Evolutionary conservation across 2,329 filamentous ascomycete genomes (phyloP), one percentile per base, ranked within the genome.

Genomic region (Fusarium foetens): DNA sequence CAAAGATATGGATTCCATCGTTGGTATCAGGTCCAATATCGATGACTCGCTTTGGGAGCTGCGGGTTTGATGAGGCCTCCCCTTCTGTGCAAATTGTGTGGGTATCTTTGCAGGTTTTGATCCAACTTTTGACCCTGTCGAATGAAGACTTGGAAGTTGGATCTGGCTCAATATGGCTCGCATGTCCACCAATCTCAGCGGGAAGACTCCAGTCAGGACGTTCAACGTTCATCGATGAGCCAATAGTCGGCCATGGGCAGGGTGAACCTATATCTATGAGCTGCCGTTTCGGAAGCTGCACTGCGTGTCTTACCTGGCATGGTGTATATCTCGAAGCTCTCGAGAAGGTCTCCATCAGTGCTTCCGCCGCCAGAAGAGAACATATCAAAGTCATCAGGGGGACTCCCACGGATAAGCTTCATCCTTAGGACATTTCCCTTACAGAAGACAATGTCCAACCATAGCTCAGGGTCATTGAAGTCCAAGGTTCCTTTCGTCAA

Each of bases 211-310:
- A 48, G 27, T 64, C 45, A 1, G 75, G 73, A 1, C 45, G 61
- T 11, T 72, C 64, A 0, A 65, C 8, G 6, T 49, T 66, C 66
- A 76, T 75, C 0, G 31, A 63, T 8, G 57, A 57, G 2, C 75
- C 73, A 8, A 76, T 71, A 2, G 71, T 73, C 0, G 71, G 64
- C 75, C 75, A 76, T 2, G 75, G 75, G 16, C 65, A 74, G 0
- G 57, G 52, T 1, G 43, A 61, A 4, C 35, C 74, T 76, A 23
- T 6, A 23, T 7, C 0, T 8, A 12, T 69, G 2, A 70, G 49
- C 21, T 27, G 3, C 4, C 6, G 6, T 19, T 8, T 16, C 3
- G 8, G 3, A 36, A 9, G 1, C 3, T 43, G 14, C 2, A 4
- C 8, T 9, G 25, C 1, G 12, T 27, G 5, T 27, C 60, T 39